Percentiles rank a stretch among this genome's conserved stretches.
Evolutionary conservation across 345 rosid genomes (phyloP).

Genomic region (Lenwebbia sp.): DNA sequence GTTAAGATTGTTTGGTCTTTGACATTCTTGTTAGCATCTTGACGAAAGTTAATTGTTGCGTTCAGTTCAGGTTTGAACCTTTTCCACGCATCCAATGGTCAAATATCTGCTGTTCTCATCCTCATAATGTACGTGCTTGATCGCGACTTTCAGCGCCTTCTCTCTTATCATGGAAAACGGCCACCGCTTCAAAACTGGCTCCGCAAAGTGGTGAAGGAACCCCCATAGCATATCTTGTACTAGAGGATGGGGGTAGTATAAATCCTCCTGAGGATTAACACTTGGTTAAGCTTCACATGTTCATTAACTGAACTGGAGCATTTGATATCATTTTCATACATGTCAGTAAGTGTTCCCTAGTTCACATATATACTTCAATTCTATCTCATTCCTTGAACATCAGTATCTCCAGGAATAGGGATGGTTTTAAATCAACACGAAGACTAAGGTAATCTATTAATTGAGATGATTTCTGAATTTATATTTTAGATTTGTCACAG

Average conservation of each 20-base stretch:
- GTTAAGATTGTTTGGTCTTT: neutral
- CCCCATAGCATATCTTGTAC: slow-evolving; percentile 46
- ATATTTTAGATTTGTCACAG: neutral
- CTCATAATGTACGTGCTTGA: slow-evolving; percentile 49
- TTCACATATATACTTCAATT: neutral
- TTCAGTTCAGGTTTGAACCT: slow-evolving; percentile 14
- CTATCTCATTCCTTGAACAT: neutral
- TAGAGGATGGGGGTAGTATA: slow-evolving; percentile 39
- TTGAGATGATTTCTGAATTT: neutral
- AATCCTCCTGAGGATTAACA: slow-evolving; percentile 31
- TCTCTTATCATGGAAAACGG: slow-evolving; percentile 52
- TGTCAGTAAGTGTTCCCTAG: neutral
- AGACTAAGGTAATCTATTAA: neutral
- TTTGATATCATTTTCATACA: neutral
- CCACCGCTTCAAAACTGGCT: slow-evolving; percentile 38
- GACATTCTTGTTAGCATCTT: neutral
- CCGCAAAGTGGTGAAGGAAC: slow-evolving; percentile 26
- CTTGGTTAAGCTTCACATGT: neutral
- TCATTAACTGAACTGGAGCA: neutral
- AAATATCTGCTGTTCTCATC: slow-evolving; percentile 47
- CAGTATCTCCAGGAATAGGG: neutral
- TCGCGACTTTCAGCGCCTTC: slow-evolving; percentile 34
- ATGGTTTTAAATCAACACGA: neutral
- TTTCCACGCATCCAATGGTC: slow-evolving; percentile 43
- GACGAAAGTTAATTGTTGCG: neutral